Percentiles rank a stretch among this genome's conserved stretches.
These are phyloP conservation scores for Ophiosphaerella herpotricha DNA, from an alignment of 2,329 filamentous ascomycete genomes.

Conservation along the genomic window DNA sequence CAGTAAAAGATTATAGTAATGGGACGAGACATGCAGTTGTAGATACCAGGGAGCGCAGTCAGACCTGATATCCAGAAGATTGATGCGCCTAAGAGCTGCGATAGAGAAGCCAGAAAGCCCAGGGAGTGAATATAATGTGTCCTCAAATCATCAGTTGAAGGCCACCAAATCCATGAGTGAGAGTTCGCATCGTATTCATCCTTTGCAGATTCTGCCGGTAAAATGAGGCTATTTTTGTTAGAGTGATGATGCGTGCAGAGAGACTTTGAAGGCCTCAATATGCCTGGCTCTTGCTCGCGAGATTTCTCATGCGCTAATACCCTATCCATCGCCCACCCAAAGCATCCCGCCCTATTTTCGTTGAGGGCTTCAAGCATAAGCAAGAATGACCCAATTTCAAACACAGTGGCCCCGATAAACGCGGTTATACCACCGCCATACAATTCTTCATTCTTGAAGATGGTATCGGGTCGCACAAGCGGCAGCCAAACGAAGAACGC, in stretches of 20 bases:
- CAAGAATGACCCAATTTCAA: slow-evolving; percentile 66
- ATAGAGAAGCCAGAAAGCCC: slow-evolving; percentile 64
- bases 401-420: slow-evolving; percentile 70
- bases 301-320: slow-evolving; percentile 42
- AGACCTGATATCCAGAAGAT: slow-evolving; percentile 69
- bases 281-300: slow-evolving; percentile 13
- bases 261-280: slow-evolving; percentile 17
- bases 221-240: slow-evolving; percentile 40
- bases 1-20: slow-evolving; percentile 63
- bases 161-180: slow-evolving; percentile 63
- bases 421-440: slow-evolving; percentile 65
- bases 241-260: slow-evolving; percentile 44
- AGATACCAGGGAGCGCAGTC: slow-evolving; percentile 63
- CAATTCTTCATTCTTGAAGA: slow-evolving; percentile 59
- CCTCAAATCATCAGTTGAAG: slow-evolving; percentile 59
- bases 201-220: slow-evolving; percentile 4
- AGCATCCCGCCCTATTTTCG: slow-evolving; percentile 66
- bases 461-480: slow-evolving; percentile 55
- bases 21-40: slow-evolving; percentile 54
- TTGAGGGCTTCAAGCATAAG: slow-evolving; percentile 72
- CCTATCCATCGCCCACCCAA: slow-evolving; percentile 69
- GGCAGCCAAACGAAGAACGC: slow-evolving; percentile 69
- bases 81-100: slow-evolving; percentile 63
- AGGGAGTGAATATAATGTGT: slow-evolving; percentile 66
- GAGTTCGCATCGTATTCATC: not conserved